Evolutionary conservation across 2,329 filamentous ascomycete species (phyloP).

Genomic region (Penicillium palitans): DNA sequence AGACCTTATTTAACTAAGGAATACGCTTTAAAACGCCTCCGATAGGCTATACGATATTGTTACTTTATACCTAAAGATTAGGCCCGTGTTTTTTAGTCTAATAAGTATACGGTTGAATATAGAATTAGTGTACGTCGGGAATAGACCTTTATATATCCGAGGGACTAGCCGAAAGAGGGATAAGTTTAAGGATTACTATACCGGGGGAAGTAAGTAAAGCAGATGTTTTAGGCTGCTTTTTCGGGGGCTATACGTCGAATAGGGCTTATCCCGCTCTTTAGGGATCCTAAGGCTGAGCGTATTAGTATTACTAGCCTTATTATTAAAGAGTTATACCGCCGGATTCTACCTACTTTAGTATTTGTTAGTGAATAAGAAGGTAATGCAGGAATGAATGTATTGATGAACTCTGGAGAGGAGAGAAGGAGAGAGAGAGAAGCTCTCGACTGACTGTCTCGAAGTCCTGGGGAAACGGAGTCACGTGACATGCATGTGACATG

Average conservation of each 20-base stretch:
- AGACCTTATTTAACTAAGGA: not conserved
- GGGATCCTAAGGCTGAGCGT: too few relatives aligned
- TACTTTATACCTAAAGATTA: constrained; percentile 11
- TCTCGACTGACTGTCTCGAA: too few relatives aligned
- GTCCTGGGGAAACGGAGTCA: too few relatives aligned
- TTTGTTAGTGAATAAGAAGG: too few relatives aligned
- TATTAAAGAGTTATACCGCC: not conserved
- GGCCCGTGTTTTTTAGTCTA: constrained; percentile 10
- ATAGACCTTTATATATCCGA: not conserved
- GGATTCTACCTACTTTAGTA: constrained; percentile 15
- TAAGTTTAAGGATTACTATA: constrained; percentile 3
- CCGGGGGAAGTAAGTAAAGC: constrained; percentile 10
- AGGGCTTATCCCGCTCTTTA: too few relatives aligned
- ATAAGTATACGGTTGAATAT: constrained; percentile 15
- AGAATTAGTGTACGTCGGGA: not conserved
- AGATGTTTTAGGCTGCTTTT: constrained; percentile 24
- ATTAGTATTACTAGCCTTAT: too few relatives aligned
- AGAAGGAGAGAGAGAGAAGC: too few relatives aligned
- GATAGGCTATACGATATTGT: constrained; percentile 7
- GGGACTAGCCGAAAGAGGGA: constrained; percentile 4
- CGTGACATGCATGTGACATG: too few relatives aligned
- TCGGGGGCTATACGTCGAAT: not conserved
- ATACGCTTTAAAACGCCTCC: constrained; percentile 10
- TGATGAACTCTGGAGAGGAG: too few relatives aligned
- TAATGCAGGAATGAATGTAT: too few relatives aligned